Evolutionary conservation across 2,329 filamentous ascomycete genomes (phyloP).

Genomic region (Colletotrichum simmondsii): DNA sequence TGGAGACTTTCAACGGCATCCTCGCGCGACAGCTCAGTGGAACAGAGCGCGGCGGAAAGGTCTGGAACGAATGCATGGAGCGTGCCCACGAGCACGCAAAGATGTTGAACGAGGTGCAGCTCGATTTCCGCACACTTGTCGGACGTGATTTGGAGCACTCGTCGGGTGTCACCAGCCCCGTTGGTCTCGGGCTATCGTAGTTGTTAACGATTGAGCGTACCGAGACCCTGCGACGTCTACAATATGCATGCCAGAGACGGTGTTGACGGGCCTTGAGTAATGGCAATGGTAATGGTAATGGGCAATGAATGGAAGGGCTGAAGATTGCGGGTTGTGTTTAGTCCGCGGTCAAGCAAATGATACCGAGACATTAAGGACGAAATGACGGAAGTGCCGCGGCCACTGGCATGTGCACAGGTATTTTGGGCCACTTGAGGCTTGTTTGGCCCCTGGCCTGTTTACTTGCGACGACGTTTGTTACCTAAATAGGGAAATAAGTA

Average conservation of each 20-base stretch:
- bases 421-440: slow-evolving; percentile 4
- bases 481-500: neutral
- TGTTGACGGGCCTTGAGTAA: neutral
- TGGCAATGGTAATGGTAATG: neutral
- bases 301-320: neutral
- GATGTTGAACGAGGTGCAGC: slow-evolving; percentile 84
- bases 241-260: neutral
- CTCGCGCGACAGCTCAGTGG: slow-evolving; percentile 87
- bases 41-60: slow-evolving; percentile 78
- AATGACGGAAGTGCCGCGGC: neutral
- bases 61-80: slow-evolving; percentile 87
- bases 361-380: neutral
- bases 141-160: slow-evolving; percentile 63
- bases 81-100: slow-evolving; percentile 83
- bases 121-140: slow-evolving; percentile 89
- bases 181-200: slow-evolving; percentile 55
- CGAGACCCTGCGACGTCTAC: neutral
- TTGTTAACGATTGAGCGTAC: neutral
- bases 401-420: slow-evolving; percentile 16
- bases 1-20: slow-evolving; percentile 89
- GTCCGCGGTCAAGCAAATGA: slow-evolving; percentile 1
- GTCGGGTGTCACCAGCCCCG: slow-evolving; percentile 41
- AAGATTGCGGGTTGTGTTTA: neutral
- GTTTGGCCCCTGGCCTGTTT: slow-evolving; percentile 6
- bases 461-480: slow-evolving; percentile 27